Evolutionary conservation across 352 stramenopile genomes (phyloP), one percentile per base, ranked within the genome.

Genomic region (Pythium oligandrum): DNA sequence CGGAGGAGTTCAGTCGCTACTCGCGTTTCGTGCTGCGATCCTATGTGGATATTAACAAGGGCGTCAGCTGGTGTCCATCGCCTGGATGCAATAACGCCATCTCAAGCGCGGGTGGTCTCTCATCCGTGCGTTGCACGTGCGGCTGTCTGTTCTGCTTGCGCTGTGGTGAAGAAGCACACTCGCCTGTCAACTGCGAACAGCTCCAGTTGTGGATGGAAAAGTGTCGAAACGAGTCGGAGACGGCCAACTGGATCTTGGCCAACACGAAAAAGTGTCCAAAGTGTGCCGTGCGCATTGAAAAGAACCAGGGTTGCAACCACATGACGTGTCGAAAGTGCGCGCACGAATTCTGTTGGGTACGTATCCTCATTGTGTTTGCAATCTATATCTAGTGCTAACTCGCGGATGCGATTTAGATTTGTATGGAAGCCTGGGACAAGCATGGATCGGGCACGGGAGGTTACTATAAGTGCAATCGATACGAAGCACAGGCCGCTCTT

Each of bases 391-490:
- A 9, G 32, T 12, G 44, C 2, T 9, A 6, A 12, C 30, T 33
- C 10, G 47, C 12, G 11, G 3, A 4, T 4, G 35, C 4, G 37
- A n/a, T 40, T 49, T 57, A 78, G 77, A 94, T 92, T 56, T 99
- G 96, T 71, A 97, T 98, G 86, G 92, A 96, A 47, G 71, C 89
- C 44, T 99, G 96, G 96, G 66, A 72, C n/a, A 93, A 98, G 44
- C 96, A 99, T 62, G 96, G 96, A 7, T 91, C 95, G 2, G 95
- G 90, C 42, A 99, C 95, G 4, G 96, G 97, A 36, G 97, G 97
- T 9, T 99, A 98, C 78, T 99, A 99, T 78, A 98, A 99, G 73
- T 99, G 97, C 76, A 99, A 99, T 74, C 96, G 96, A 40, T 99
- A 97, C 60, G 92, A 98, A 48, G 61, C 75, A 12, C 67, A 86